Evolutionary conservation across 2,329 filamentous ascomycete genomes (phyloP), one percentile per base, ranked within the genome.

Genomic region (Pestalotiopsis sp.): DNA sequence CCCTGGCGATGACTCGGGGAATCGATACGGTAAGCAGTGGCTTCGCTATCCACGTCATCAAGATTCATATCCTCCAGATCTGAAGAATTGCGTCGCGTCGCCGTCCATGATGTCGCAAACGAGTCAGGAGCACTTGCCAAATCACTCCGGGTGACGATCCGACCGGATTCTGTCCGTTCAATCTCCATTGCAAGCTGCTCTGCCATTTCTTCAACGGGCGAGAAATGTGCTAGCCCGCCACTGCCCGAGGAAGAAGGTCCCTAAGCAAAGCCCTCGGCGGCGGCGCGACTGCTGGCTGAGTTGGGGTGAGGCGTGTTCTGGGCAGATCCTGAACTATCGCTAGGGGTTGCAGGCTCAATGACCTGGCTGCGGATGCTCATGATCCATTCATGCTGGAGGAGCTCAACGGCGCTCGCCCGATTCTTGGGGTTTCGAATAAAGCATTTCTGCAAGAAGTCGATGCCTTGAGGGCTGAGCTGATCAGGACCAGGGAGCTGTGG

Each of bases 341-440:
- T 91, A 14, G 89, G 89, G 25, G 89, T 92, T 63, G 84, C 79
- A 13, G 89, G 88, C 73, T 91, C 89, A 38, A 91, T 88, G 7
- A 91, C 88, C 75, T 90, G 87, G 72, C 84, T 89, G 72, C 89
- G 85, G 70, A 91, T 91, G 45, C 84, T 85, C 83, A 90, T 87
- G 72, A 92, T 91, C 96, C 96, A 99, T 77, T 97, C 94, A 79
- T 98, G 95, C 80, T 97, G 94, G 68, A 99, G 85, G 69, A 99
- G 82, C 80, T 98, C 96, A 1, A 95, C 90, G 1, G 96, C 95
- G 39, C 91, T 93, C 20, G 93, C 91, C 69, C 96, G 86, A 77
- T 91, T 91, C 71, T 86, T 86, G 2, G 96, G 94, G 80, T 98
- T 94, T 23, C 93, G 88, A 69, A 93, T 87, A 77, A 99, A 98